Evolutionary conservation across 805 yeast species (phyloP).

Genomic region (Candida silvatica): DNA sequence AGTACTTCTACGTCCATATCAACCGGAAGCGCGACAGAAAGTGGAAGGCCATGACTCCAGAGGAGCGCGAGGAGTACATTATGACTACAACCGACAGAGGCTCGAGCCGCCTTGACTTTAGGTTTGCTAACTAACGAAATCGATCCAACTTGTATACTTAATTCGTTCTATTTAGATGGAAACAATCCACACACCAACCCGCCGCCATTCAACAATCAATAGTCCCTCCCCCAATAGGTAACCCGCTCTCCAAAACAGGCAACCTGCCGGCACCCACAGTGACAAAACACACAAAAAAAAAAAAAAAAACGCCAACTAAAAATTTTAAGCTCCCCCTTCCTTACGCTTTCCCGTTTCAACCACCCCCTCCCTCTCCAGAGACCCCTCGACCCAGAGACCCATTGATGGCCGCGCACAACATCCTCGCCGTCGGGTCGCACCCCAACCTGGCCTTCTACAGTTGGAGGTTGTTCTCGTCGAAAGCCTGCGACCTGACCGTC

Average conservation of each 20-base stretch:
- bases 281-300: no score
- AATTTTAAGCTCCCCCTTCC: no score
- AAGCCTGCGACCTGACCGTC: conserved; percentile 30
- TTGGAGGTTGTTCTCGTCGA: conserved; percentile 45
- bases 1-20: conserved; percentile 31
- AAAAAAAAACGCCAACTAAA: no score
- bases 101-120: conserved; percentile 45
- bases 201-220: no score
- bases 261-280: no score
- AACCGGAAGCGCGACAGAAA: conserved; percentile 33
- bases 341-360: no score
- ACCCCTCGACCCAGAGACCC: no score
- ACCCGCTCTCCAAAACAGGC: no score
- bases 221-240: no score
- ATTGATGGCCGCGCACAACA: conserved; percentile 11
- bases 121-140: conserved; percentile 17
- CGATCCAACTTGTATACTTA: no score
- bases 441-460: conserved; percentile 53
- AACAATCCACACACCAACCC: neutral
- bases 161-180: neutral
- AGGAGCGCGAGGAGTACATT: conserved; percentile 42
- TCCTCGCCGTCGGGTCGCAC: conserved; percentile 40
- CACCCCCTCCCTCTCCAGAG: neutral
- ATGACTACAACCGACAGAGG: conserved; percentile 42
- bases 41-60: conserved; percentile 44